These are phyloP conservation scores for Bondarzewia mesenterica DNA, from an alignment of 1,284 basidiomycete species.

Conservation along the genomic window DNA sequence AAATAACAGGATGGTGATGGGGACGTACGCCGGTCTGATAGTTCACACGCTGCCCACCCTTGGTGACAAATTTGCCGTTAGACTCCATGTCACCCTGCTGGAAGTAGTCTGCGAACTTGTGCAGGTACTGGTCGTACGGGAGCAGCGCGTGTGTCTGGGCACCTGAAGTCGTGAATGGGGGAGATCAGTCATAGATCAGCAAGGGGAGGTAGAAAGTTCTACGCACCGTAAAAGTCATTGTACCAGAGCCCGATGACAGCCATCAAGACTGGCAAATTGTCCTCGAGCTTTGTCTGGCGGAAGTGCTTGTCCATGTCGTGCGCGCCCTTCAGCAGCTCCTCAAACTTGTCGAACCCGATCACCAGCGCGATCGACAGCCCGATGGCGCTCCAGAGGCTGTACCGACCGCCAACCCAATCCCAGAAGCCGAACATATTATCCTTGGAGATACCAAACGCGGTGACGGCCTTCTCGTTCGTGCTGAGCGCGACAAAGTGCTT, in stretches of 20 bases:
- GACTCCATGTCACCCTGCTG: slow-evolving; percentile 99
- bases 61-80: slow-evolving; percentile 96
- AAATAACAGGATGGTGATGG: neutral
- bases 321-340: slow-evolving; percentile 84
- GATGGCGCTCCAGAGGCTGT: slow-evolving; percentile 98
- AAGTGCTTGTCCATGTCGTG: slow-evolving; percentile 99
- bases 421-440: slow-evolving; percentile 99
- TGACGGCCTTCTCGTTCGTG: slow-evolving; percentile 93
- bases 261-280: slow-evolving; percentile 89
- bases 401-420: slow-evolving; percentile 99
- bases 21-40: slow-evolving; percentile 92
- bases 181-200: neutral
- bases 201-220: neutral
- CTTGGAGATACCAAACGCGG: slow-evolving; percentile 88
- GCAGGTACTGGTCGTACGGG: slow-evolving; percentile 97
- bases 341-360: slow-evolving; percentile 94
- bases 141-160: slow-evolving; percentile 92
- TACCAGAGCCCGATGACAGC: slow-evolving; percentile 97
- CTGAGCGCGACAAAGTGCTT: slow-evolving; percentile 99
- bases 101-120: slow-evolving; percentile 99
- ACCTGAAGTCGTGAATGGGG: slow-evolving; percentile 29
- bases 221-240: slow-evolving; percentile 89
- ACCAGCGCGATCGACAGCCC: slow-evolving; percentile 91
- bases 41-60: slow-evolving; percentile 84
- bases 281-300: slow-evolving; percentile 79